phyloP scores from a whole-genome alignment of 441 rosid species.

The Erysimum cheiri region DNA sequence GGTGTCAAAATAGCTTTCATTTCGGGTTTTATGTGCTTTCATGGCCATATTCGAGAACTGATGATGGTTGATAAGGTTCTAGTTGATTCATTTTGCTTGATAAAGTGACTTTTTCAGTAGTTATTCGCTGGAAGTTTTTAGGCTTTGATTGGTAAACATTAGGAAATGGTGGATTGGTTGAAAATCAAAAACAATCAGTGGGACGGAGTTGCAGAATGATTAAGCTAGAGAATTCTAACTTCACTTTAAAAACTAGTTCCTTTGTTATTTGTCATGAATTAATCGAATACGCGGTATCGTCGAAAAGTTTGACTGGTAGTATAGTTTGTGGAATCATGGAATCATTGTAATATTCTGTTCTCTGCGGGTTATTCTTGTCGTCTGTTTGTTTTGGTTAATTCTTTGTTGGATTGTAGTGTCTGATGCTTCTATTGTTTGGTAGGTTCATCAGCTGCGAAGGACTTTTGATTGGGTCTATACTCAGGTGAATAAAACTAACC shows the following conservation, averaged over 20 bases:
- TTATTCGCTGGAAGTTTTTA: background rate
- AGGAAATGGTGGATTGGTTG: background rate
- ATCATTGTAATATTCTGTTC: background rate
- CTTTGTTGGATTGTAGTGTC: slow-evolving; percentile 23
- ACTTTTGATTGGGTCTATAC: slow-evolving; percentile 75
- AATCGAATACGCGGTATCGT: too few species aligned
- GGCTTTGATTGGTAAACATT: background rate
- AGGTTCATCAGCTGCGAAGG: slow-evolving; percentile 83
- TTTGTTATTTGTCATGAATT: slow-evolving; percentile 1
- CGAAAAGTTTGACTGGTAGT: background rate
- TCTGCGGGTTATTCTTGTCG: background rate
- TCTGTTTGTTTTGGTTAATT: background rate
- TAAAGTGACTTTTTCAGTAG: background rate
- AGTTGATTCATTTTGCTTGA: background rate
- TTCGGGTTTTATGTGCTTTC: background rate
- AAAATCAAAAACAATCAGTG: background rate
- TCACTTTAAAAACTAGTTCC: background rate
- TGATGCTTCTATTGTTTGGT: slow-evolving; percentile 57
- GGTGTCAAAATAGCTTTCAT: background rate
- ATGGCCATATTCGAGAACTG: background rate
- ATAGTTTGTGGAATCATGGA: slow-evolving; percentile 1
- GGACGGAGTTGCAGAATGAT: background rate
- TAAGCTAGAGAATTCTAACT: background rate
- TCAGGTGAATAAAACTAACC: slow-evolving; percentile 56
- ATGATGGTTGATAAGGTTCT: background rate